These are phyloP conservation scores for Astrephomene gubernaculifera DNA, from an alignment of 139 green algal genomes.

Conservation along the genomic window DNA sequence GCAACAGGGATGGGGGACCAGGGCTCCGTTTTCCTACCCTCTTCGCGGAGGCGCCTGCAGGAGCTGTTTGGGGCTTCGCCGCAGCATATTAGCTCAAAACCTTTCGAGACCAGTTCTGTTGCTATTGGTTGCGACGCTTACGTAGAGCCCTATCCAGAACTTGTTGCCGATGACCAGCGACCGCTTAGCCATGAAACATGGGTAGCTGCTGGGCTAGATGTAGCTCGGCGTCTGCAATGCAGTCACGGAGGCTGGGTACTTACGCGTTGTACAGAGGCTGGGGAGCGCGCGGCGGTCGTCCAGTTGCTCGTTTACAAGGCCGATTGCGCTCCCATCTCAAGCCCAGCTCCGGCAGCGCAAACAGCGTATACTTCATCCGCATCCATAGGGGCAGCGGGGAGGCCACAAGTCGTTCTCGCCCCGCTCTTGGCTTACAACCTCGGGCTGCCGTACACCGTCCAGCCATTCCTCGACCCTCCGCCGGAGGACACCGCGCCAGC, in stretches of 20 bases:
- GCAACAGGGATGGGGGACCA: too few relatives aligned
- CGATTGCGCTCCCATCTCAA: too few relatives aligned
- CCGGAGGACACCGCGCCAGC: too few relatives aligned
- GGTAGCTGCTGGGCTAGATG: not conserved
- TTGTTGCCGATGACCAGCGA: not conserved
- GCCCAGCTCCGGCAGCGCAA: not conserved
- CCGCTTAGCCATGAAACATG: not conserved
- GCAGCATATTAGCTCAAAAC: too few relatives aligned
- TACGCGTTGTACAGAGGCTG: not conserved
- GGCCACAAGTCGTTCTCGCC: not conserved
- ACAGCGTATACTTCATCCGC: not conserved
- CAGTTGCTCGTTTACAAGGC: conserved; percentile 20
- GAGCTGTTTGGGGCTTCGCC: not conserved
- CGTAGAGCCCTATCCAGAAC: not conserved
- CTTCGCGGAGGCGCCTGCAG: conserved; percentile 22
- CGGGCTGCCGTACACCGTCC: conserved; percentile 28
- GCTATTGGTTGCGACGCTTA: too few relatives aligned
- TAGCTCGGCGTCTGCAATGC: not conserved
- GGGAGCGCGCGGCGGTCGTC: conserved; percentile 3
- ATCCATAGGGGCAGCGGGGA: not conserved
- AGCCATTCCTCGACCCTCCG: conserved; percentile 3
- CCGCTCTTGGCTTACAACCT: conserved; percentile 37
- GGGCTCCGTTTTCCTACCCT: too few relatives aligned
- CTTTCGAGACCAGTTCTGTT: too few relatives aligned
- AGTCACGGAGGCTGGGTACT: conserved; percentile 10